A percentile compares a stretch with the other conserved stretches of the same genome.
phyloP scores from a whole-genome alignment of 2,329 filamentous ascomycete genomes.

The Clonostachys byssicola region DNA sequence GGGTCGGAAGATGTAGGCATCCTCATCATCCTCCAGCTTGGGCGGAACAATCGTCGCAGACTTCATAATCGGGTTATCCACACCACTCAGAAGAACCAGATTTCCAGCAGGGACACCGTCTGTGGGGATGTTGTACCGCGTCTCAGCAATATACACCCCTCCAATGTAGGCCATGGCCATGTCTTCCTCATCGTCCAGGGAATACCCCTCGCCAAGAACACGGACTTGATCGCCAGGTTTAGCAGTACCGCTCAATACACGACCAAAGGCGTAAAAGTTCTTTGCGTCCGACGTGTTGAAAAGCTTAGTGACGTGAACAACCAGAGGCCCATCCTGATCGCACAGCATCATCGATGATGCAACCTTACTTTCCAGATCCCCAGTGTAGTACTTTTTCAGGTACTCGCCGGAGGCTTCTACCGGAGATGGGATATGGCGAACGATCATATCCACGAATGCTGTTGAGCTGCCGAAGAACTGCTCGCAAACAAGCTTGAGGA shows the following conservation, averaged over 20 bases:
- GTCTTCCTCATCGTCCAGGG: slow-evolving; percentile 94
- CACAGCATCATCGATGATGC: slow-evolving; percentile 78
- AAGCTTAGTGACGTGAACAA: slow-evolving; percentile 91
- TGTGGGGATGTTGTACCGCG: slow-evolving; percentile 86
- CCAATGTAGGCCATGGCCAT: slow-evolving; percentile 85
- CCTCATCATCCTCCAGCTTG: slow-evolving; percentile 79
- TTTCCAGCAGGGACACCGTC: slow-evolving; percentile 93
- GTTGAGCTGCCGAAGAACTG: slow-evolving; percentile 91
- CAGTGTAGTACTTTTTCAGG: slow-evolving; percentile 87
- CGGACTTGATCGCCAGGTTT: slow-evolving; percentile 78
- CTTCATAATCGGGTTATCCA: slow-evolving; percentile 98
- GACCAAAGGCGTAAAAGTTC: slow-evolving; percentile 82
- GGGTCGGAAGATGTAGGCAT: slow-evolving; percentile 92
- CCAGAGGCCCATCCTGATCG: slow-evolving; percentile 82
- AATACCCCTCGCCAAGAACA: slow-evolving; percentile 92
- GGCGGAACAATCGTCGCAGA: slow-evolving; percentile 85
- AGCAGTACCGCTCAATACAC: slow-evolving; percentile 89
- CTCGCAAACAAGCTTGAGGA: slow-evolving; percentile 85
- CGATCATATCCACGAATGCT: slow-evolving; percentile 94
- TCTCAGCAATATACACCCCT: slow-evolving; percentile 86
- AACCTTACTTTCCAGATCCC: slow-evolving; percentile 77
- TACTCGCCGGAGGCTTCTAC: slow-evolving; percentile 71
- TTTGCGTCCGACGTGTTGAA: slow-evolving; percentile 91
- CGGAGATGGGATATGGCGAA: slow-evolving; percentile 85
- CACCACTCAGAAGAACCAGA: slow-evolving; percentile 83